Evolutionary conservation across 2,329 filamentous ascomycete genomes (phyloP).

Genomic region (Ophiostoma australiae): DNA sequence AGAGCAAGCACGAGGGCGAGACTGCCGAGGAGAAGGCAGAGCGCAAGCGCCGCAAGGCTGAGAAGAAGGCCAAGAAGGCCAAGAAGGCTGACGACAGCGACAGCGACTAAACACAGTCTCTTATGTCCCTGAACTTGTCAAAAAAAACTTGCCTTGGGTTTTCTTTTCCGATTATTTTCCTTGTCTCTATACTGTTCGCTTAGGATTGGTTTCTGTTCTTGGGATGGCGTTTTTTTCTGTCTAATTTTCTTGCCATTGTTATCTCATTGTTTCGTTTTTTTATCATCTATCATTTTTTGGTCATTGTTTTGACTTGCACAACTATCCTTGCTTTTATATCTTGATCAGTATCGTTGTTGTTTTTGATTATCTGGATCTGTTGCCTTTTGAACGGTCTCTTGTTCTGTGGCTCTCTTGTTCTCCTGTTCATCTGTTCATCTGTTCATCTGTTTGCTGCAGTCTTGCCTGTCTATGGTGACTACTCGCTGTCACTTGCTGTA

Average conservation of each 20-base stretch:
- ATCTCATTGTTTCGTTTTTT: slow-evolving; percentile 6
- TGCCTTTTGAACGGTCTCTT: background rate
- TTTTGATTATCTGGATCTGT: background rate
- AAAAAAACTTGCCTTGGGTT: background rate
- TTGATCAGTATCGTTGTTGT: slow-evolving; percentile 11
- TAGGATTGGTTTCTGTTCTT: slow-evolving; percentile 2
- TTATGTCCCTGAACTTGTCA: background rate
- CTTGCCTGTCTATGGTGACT: background rate
- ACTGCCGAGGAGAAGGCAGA: slow-evolving; percentile 58
- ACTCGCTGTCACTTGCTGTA: background rate
- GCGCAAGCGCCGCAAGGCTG: slow-evolving; percentile 34
- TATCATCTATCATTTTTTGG: background rate
- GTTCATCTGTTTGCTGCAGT: background rate
- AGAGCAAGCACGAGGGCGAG: slow-evolving; percentile 69
- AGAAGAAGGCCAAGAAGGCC: slow-evolving; percentile 34
- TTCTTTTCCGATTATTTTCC: background rate
- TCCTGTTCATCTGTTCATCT: background rate
- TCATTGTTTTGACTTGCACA: slow-evolving; percentile 10
- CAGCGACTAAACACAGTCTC: slow-evolving; percentile 22
- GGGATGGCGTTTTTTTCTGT: slow-evolving; percentile 8
- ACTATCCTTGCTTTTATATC: slow-evolving; percentile 5
- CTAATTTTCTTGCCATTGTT: slow-evolving; percentile 8
- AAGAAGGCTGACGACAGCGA: slow-evolving; percentile 30
- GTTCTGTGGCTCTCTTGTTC: background rate
- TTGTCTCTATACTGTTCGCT: slow-evolving; percentile 15